Conservation (phyloP, 768 basidiomycete genomes). For the Tylopilus plumbeoviolaceoides region DNA sequence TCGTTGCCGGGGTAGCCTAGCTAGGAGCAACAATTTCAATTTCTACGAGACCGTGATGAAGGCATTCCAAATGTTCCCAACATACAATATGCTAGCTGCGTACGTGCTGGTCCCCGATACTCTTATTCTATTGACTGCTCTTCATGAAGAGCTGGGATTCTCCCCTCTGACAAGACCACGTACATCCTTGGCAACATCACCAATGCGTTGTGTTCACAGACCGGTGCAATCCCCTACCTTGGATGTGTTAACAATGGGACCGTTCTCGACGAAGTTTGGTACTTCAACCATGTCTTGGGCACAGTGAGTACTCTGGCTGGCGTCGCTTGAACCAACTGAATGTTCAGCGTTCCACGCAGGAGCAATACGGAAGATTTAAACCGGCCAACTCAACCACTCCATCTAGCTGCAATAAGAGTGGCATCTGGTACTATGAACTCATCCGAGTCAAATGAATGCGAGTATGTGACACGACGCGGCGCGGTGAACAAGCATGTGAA, state of each 20-base stretch:
- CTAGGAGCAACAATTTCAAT: conserved; percentile 85
- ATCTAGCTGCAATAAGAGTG: conserved; percentile 49
- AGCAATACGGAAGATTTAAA: conserved; percentile 63
- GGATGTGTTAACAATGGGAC: conserved; percentile 58
- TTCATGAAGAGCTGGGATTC: conserved; percentile 52
- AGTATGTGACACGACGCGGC: conserved; percentile 44
- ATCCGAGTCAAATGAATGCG: conserved; percentile 37
- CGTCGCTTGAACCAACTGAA: neutral
- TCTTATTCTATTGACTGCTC: conserved; percentile 2
- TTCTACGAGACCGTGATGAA: conserved; percentile 62
- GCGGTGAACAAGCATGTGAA: conserved; percentile 24
- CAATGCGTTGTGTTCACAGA: conserved; percentile 51
- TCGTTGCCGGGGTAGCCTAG: too few relatives aligned
- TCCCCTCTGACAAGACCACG: conserved; percentile 64
- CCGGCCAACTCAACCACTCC: conserved; percentile 50
- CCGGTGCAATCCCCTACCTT: conserved; percentile 60
- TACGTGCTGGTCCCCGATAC: conserved; percentile 28
- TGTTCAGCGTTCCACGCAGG: conserved; percentile 29
- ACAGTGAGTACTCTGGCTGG: conserved; percentile 37
- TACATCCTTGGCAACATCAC: conserved; percentile 54
- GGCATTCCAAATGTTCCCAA: conserved; percentile 60
- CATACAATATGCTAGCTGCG: conserved; percentile 65
- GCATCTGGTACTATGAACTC: conserved; percentile 57
- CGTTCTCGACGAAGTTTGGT: conserved; percentile 60
- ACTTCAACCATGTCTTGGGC: conserved; percentile 65